phyloP scores from a whole-genome alignment of 768 basidiomycete species.

The Amylocystis lapponica region DNA sequence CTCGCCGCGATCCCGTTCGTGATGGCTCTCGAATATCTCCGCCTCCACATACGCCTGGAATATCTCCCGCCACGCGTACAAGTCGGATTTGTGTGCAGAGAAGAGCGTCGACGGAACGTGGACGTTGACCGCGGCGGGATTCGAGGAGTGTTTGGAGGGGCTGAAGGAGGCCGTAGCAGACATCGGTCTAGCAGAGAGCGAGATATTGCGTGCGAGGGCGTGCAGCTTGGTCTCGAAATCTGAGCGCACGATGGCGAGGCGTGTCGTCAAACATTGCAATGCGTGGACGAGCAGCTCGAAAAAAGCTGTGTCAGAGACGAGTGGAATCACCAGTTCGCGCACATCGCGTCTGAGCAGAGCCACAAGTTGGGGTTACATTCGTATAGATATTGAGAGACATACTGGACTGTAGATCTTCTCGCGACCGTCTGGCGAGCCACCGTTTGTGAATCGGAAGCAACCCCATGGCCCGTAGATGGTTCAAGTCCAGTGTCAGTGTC shows the following conservation, averaged over 20 bases:
- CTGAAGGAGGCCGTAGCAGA: slow-evolving; percentile 30
- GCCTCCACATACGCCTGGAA: slow-evolving; percentile 83
- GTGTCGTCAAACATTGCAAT: slow-evolving; percentile 46
- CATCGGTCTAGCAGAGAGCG: slow-evolving; percentile 26
- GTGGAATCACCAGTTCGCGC: slow-evolving; percentile 65
- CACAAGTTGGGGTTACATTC: background rate
- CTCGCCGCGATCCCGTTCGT: slow-evolving; percentile 64
- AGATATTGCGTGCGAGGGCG: slow-evolving; percentile 39
- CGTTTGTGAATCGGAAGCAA: no score
- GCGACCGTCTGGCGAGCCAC: no score
- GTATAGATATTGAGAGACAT: slow-evolving; percentile 5
- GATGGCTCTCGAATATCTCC: slow-evolving; percentile 75
- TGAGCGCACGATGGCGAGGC: slow-evolving; percentile 46
- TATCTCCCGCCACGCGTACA: slow-evolving; percentile 87
- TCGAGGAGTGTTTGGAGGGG: slow-evolving; percentile 20
- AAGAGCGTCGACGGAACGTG: slow-evolving; percentile 7
- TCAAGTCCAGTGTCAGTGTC: background rate
- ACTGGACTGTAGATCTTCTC: background rate
- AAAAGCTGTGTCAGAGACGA: slow-evolving; percentile 77
- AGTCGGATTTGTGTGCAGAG: slow-evolving; percentile 39
- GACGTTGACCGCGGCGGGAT: slow-evolving; percentile 19
- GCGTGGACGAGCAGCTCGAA: slow-evolving; percentile 65
- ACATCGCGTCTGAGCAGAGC: slow-evolving; percentile 1
- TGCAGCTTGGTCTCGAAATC: slow-evolving; percentile 44
- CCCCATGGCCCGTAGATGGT: no score